Conservation (phyloP, 2,329 filamentous ascomycete genomes). For the Pestalotiopsis sp. region DNA sequence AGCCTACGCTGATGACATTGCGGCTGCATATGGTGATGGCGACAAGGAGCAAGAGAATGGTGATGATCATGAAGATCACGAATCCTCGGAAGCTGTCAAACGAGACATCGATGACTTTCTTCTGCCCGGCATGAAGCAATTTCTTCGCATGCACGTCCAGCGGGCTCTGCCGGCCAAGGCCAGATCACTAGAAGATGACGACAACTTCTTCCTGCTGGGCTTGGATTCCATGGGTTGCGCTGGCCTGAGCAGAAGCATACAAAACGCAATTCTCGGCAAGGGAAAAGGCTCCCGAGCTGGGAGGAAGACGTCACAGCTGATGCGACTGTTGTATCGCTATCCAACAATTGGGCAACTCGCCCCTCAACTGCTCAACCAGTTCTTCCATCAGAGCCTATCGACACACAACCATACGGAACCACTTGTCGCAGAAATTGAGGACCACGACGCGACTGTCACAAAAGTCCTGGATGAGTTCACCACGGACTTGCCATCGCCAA, state of each 20-base stretch:
- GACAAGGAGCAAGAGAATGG: not conserved
- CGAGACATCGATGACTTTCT: not conserved
- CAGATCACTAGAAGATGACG: not conserved
- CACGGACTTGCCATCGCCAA: not conserved
- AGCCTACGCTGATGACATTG: not conserved
- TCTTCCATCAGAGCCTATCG: not conserved
- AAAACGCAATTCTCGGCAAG: not conserved
- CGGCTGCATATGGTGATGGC: not conserved
- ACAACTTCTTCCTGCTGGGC: not conserved
- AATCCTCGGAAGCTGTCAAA: not conserved
- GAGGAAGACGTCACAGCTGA: not conserved
- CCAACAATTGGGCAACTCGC: not conserved
- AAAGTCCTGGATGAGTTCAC: not conserved
- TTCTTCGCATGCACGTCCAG: not conserved
- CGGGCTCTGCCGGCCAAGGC: not conserved
- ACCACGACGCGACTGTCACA: not conserved
- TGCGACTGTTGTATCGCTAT: not conserved
- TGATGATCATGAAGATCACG: not conserved
- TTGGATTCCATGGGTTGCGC: not conserved
- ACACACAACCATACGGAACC: not conserved
- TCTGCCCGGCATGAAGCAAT: not conserved
- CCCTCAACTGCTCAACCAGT: not conserved
- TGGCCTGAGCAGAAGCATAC: not conserved
- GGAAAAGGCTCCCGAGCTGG: not conserved
- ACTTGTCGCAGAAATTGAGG: not conserved